Conservation (phyloP, 371 early-diverging fungal genomes). For the Batkoa obscura region DNA sequence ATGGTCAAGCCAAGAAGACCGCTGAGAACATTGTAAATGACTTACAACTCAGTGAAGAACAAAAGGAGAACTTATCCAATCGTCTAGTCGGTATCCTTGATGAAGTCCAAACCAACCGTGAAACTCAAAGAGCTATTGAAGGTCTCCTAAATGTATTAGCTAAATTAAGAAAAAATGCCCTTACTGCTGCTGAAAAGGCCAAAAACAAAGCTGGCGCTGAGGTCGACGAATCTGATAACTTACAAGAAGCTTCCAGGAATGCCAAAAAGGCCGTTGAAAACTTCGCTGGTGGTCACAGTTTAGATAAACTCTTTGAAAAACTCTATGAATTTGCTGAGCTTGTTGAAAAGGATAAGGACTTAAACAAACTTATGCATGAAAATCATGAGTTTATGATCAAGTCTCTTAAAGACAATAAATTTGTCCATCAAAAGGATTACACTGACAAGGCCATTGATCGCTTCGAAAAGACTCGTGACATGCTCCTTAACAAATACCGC, state of each 20-base stretch:
- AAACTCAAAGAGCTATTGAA: constrained; percentile 16
- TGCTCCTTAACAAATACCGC: constrained; percentile 11
- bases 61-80: constrained; percentile 7
- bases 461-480: constrained; percentile 11
- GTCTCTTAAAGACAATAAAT: constrained; percentile 14
- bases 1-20: constrained; percentile 9
- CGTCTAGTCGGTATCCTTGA: constrained; percentile 11
- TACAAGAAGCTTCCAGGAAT: constrained; percentile 12
- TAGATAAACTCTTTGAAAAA: constrained; percentile 13
- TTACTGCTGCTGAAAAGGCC: constrained; percentile 3
- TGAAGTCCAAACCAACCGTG: constrained; percentile 13
- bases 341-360: constrained; percentile 13
- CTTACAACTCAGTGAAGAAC: constrained; percentile 4
- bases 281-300: constrained; percentile 15
- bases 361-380: constrained; percentile 10
- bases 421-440: constrained; percentile 11
- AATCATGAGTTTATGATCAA: constrained; percentile 11
- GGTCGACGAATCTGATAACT: constrained; percentile 5
- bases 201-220: constrained; percentile 1
- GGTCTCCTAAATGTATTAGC: constrained; percentile 13
- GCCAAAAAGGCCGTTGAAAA: constrained; percentile 19
- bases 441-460: constrained; percentile 9
- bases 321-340: constrained; percentile 11
- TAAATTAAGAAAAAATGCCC: constrained; percentile 8
- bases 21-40: constrained; percentile 1